These are phyloP conservation scores for Mrakia blollopis DNA, from an alignment of 768 basidiomycete species.

Conservation along the genomic window DNA sequence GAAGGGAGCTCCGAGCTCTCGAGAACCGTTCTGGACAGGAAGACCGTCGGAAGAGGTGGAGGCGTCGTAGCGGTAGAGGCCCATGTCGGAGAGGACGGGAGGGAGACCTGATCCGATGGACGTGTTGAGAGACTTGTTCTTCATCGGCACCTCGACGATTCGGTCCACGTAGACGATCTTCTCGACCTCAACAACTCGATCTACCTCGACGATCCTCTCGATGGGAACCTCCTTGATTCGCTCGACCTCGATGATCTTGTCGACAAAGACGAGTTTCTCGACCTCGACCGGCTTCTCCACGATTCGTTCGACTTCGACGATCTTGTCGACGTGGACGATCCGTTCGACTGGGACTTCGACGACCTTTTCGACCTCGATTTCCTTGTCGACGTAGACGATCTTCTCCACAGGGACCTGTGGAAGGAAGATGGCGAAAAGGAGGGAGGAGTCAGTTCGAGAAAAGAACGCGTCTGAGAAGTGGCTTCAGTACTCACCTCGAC, in stretches of 20 bases:
- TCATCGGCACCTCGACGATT: slow-evolving; percentile 17
- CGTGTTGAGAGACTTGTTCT: background rate
- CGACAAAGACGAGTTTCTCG: slow-evolving; percentile 36
- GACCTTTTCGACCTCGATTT: slow-evolving; percentile 35
- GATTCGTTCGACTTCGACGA: slow-evolving; percentile 34
- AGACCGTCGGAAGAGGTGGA: slow-evolving; percentile 2
- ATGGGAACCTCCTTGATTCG: slow-evolving; percentile 39
- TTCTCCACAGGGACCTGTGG: slow-evolving; percentile 34
- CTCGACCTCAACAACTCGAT: slow-evolving; percentile 39
- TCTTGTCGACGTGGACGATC: slow-evolving; percentile 34
- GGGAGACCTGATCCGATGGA: background rate
- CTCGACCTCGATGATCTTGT: slow-evolving; percentile 40
- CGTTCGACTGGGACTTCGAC: slow-evolving; percentile 32
- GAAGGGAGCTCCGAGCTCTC: background rate
- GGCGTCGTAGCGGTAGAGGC: slow-evolving; percentile 25
- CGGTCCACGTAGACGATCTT: slow-evolving; percentile 34
- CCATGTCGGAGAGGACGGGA: slow-evolving; percentile 24
- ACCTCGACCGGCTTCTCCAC: slow-evolving; percentile 36
- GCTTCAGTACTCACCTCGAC: slow-evolving; percentile 38
- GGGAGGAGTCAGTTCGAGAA: background rate
- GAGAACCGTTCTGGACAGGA: background rate
- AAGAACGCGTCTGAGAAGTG: slow-evolving; percentile 38
- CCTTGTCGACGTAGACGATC: slow-evolving; percentile 34
- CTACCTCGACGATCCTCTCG: slow-evolving; percentile 35
- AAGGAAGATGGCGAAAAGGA: slow-evolving; percentile 30